Evolutionary conservation across 2,329 filamentous ascomycete species (phyloP).

Genomic region (Diaporthe citriasiana): DNA sequence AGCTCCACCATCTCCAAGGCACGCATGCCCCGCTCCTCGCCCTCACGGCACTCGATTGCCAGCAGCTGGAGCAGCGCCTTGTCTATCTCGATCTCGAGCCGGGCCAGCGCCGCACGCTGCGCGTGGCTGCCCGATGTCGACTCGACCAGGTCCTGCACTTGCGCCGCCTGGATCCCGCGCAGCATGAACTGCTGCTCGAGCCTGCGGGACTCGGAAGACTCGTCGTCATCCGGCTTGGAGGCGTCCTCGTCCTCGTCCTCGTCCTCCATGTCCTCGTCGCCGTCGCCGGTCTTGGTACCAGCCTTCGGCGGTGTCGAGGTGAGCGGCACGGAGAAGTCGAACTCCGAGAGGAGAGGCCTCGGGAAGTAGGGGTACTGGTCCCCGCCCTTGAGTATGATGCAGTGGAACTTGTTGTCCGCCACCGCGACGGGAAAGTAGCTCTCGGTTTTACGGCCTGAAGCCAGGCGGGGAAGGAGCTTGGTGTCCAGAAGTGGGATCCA

Average conservation of each 20-base stretch:
- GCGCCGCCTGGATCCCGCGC: conserved; percentile 77
- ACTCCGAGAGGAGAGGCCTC: conserved; percentile 89
- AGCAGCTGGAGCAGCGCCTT: conserved; percentile 91
- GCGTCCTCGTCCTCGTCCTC: conserved; percentile 54
- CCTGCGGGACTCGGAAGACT: conserved; percentile 65
- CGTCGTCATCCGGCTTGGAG: conserved; percentile 49
- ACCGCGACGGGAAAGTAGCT: conserved; percentile 96
- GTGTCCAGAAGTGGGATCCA: conserved; percentile 97
- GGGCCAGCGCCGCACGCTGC: conserved; percentile 76
- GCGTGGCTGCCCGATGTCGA: conserved; percentile 74
- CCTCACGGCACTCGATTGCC: conserved; percentile 89
- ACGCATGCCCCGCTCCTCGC: conserved; percentile 94
- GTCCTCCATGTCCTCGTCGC: conserved; percentile 54
- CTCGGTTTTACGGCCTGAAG: conserved; percentile 88
- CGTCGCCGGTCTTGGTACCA: conserved; percentile 49
- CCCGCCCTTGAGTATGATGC: conserved; percentile 97
- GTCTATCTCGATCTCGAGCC: conserved; percentile 87
- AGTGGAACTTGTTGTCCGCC: conserved; percentile 92
- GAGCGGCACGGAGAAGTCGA: conserved; percentile 90
- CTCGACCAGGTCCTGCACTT: conserved; percentile 81
- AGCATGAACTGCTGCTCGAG: conserved; percentile 89
- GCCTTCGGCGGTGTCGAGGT: conserved; percentile 60
- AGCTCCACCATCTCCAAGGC: conserved; percentile 90
- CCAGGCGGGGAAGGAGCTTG: conserved; percentile 83
- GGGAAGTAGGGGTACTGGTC: conserved; percentile 96